These are phyloP conservation scores for Kuraishia ogatae DNA, from an alignment of 805 yeast species.

Conservation along the genomic window DNA sequence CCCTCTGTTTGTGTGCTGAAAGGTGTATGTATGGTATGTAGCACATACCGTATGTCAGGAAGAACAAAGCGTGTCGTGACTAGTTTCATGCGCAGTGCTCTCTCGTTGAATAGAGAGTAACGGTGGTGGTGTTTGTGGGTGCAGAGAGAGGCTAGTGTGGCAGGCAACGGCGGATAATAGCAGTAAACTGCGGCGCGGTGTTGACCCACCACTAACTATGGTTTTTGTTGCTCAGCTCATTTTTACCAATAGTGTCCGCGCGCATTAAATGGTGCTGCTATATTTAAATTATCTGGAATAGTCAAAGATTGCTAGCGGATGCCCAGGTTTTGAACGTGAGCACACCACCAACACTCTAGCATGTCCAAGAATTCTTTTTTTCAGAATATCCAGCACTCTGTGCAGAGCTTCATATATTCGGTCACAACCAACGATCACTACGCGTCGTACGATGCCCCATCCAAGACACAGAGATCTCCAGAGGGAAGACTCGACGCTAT, in stretches of 20 bases:
- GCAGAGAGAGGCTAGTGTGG: too few relatives aligned
- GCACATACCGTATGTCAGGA: too few relatives aligned
- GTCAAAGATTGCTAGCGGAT: neutral
- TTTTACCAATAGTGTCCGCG: neutral
- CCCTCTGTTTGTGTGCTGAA: too few relatives aligned
- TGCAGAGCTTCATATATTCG: constrained; percentile 29
- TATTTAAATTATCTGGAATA: neutral
- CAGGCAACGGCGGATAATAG: too few relatives aligned
- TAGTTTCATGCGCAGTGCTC: too few relatives aligned
- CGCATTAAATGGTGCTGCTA: neutral
- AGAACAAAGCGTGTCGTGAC: too few relatives aligned
- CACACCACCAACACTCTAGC: neutral
- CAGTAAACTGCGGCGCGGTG: too few relatives aligned
- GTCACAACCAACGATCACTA: constrained; percentile 53
- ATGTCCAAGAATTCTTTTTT: neutral
- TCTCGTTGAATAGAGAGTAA: too few relatives aligned
- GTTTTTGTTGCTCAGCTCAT: neutral
- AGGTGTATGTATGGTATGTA: too few relatives aligned
- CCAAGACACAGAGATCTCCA: constrained; percentile 9
- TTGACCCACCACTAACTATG: too few relatives aligned
- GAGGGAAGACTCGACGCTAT: constrained; percentile 8
- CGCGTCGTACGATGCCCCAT: constrained; percentile 40
- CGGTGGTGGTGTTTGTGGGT: too few relatives aligned
- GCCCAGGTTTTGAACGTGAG: too few relatives aligned
- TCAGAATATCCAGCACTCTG: constrained; percentile 5